These are phyloP conservation scores for Cercospora sp. DNA, from an alignment of 2,329 filamentous ascomycete species.

Conservation along the genomic window DNA sequence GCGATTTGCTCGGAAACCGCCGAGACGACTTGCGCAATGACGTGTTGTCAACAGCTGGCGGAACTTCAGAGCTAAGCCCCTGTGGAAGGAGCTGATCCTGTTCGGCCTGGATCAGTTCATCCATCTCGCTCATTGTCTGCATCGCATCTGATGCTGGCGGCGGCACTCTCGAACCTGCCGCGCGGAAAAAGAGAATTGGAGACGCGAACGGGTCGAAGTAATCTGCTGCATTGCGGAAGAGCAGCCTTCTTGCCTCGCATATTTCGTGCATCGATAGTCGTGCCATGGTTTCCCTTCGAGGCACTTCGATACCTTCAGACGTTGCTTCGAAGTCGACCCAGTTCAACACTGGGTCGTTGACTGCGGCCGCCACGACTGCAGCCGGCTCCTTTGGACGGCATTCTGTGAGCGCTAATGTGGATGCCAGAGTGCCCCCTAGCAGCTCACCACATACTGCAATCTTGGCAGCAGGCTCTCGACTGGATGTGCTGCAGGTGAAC, in stretches of 20 bases:
- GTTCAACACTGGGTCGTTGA: conserved; percentile 51
- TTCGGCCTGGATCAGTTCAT: conserved; percentile 32
- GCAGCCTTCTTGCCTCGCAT: conserved; percentile 37
- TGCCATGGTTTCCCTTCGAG: conserved; percentile 16
- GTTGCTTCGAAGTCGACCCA: conserved; percentile 42
- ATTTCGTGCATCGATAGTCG: conserved; percentile 24
- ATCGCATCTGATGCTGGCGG: not conserved
- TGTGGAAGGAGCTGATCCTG: conserved; percentile 33
- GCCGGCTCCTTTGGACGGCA: conserved; percentile 42
- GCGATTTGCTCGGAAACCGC: conserved; percentile 45
- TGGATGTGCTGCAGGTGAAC: conserved; percentile 33
- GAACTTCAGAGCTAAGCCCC: not conserved
- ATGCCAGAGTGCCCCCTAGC: conserved; percentile 50
- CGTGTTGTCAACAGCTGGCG: not conserved
- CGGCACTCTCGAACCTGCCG: conserved; percentile 39
- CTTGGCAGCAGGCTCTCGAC: conserved; percentile 35
- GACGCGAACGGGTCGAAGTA: conserved; percentile 55
- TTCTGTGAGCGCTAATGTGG: conserved; percentile 53
- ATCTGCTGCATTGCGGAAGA: conserved; percentile 47
- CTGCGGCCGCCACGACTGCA: conserved; percentile 47
- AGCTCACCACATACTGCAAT: conserved; percentile 52
- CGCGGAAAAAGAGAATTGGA: conserved; percentile 53
- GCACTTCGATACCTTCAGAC: not conserved
- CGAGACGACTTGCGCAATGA: conserved; percentile 38
- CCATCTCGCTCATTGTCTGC: conserved; percentile 37